Evolutionary conservation across 1,139 yeast genomes (phyloP).

Genomic region (Candida pseudocylindracea): DNA sequence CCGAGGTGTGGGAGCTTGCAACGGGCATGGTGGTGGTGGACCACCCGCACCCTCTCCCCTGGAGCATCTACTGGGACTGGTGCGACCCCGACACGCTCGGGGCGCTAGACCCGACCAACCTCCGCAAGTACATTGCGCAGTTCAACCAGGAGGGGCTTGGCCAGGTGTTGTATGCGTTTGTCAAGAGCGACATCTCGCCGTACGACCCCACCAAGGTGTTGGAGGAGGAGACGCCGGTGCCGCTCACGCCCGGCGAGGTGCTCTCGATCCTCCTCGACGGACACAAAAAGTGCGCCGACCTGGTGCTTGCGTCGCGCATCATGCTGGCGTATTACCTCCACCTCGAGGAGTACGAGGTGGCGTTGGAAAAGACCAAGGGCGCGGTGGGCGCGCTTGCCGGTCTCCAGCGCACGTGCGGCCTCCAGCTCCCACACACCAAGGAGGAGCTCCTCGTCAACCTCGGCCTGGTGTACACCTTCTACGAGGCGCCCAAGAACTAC

Average conservation of each 20-base stretch:
- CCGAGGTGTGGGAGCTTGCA: constrained; percentile 29
- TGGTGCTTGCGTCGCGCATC: constrained; percentile 43
- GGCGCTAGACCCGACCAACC: constrained; percentile 22
- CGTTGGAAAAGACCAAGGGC: constrained; percentile 34
- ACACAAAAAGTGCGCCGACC: constrained; percentile 17
- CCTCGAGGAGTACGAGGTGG: constrained; percentile 39
- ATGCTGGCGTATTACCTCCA: constrained; percentile 37
- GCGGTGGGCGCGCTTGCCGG: constrained; percentile 37
- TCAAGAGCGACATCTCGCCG: constrained; percentile 48
- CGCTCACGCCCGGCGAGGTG: constrained; percentile 22
- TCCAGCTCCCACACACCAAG: constrained; percentile 25
- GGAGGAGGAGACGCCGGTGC: constrained; percentile 3
- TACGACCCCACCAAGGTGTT: constrained; percentile 12
- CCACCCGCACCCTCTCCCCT: constrained; percentile 34
- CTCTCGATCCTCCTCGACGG: constrained; percentile 33
- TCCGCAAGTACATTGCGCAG: constrained; percentile 25
- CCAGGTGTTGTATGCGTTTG: constrained; percentile 31
- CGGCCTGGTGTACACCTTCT: constrained; percentile 62
- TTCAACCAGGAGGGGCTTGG: constrained; percentile 50
- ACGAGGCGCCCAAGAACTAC: constrained; percentile 80
- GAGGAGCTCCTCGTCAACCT: constrained; percentile 40
- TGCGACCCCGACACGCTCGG: constrained; percentile 27
- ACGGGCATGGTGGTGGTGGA: constrained; percentile 57
- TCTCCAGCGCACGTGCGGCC: constrained; percentile 21
- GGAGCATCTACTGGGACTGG: constrained; percentile 68